Conservation (phyloP, 2,329 filamentous ascomycete genomes). For the Aspergillus piperis region DNA sequence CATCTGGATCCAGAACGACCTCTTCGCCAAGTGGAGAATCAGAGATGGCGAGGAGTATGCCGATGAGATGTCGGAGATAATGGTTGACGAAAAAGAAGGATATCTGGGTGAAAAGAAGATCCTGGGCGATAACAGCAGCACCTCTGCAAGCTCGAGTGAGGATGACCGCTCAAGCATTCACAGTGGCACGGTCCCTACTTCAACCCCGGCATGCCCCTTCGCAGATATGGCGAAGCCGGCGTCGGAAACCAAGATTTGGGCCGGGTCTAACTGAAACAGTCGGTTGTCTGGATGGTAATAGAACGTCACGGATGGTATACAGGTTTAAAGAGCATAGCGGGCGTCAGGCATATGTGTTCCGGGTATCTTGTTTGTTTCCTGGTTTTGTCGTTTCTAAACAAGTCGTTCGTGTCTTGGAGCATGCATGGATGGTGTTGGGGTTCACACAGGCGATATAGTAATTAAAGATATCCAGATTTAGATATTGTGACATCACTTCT, state of each 20-base stretch:
- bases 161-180: constrained; percentile 34
- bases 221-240: constrained; percentile 26
- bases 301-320: constrained; percentile 1
- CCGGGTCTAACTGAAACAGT: constrained; percentile 8
- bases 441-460: neutral
- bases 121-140: constrained; percentile 30
- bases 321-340: constrained; percentile 13
- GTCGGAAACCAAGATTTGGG: constrained; percentile 36
- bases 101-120: constrained; percentile 66
- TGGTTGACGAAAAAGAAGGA: constrained; percentile 61
- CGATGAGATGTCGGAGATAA: constrained; percentile 44
- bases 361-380: neutral
- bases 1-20: constrained; percentile 85
- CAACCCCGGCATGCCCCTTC: constrained; percentile 33
- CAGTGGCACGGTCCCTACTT: constrained; percentile 22
- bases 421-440: constrained; percentile 18
- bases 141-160: constrained; percentile 30
- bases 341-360: constrained; percentile 10
- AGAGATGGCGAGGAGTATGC: constrained; percentile 65
- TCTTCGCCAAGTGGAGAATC: constrained; percentile 82
- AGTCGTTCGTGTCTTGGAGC: neutral
- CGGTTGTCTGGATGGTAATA: neutral
- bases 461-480: constrained; percentile 2
- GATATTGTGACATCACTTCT: neutral
- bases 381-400: neutral